Evolutionary conservation across 2,329 filamentous ascomycete species (phyloP).

Genomic region (Coniochaeta hoffmannii): DNA sequence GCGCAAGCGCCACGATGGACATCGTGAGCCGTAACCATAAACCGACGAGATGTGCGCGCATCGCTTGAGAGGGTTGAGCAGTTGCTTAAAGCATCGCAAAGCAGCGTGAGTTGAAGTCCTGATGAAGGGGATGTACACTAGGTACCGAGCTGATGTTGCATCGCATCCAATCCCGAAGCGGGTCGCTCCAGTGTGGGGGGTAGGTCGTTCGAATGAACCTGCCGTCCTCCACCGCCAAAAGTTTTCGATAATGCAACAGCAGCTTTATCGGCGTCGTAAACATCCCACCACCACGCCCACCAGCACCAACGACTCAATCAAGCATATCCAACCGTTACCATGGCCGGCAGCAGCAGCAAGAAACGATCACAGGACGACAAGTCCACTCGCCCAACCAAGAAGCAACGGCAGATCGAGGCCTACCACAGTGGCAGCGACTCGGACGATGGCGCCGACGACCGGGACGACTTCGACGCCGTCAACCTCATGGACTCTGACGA

Average conservation of each 20-base stretch:
- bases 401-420: conserved; percentile 34
- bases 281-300: neutral
- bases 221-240: conserved; percentile 1
- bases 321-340: neutral
- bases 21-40: too few species aligned
- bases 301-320: neutral
- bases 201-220: neutral
- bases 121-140: neutral
- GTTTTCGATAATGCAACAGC: neutral
- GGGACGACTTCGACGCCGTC: conserved; percentile 40
- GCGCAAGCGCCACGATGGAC: too few species aligned
- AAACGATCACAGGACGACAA: conserved; percentile 26
- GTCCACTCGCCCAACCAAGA: conserved; percentile 39
- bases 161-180: neutral
- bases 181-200: neutral
- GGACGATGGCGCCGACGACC: conserved; percentile 22
- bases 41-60: too few species aligned
- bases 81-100: too few species aligned
- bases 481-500: conserved; percentile 49
- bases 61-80: too few species aligned
- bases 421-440: conserved; percentile 47
- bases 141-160: neutral
- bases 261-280: neutral
- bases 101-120: too few species aligned
- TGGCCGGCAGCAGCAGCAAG: conserved; percentile 10